phyloP scores from a whole-genome alignment of 2,329 filamentous ascomycete species.

The Colletotrichum orbiculare region DNA sequence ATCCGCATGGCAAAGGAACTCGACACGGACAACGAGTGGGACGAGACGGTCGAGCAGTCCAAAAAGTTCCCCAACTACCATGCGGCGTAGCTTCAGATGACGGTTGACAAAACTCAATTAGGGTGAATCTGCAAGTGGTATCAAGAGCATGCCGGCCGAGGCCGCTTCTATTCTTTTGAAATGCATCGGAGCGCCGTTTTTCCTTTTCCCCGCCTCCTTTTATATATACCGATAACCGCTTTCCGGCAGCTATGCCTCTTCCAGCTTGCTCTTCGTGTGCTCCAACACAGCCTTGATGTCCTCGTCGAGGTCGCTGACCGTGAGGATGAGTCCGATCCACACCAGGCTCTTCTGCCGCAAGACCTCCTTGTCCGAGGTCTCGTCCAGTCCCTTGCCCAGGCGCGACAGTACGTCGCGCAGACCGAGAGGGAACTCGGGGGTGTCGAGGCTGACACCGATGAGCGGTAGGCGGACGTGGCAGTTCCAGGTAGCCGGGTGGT shows the following conservation, averaged over 20 bases:
- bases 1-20: constrained; percentile 34
- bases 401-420: constrained; percentile 73
- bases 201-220: constrained; percentile 2
- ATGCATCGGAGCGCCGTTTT: constrained; percentile 22
- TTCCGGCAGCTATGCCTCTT: constrained; percentile 31
- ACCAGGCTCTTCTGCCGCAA: constrained; percentile 60
- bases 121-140: constrained; percentile 34
- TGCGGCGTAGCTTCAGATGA: background rate
- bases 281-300: constrained; percentile 66
- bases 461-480: constrained; percentile 80
- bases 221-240: constrained; percentile 9
- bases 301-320: constrained; percentile 62
- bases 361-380: constrained; percentile 56
- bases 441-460: constrained; percentile 70
- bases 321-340: constrained; percentile 68
- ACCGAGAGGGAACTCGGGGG: constrained; percentile 78
- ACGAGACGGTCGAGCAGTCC: constrained; percentile 21
- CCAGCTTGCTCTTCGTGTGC: constrained; percentile 56
- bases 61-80: constrained; percentile 34
- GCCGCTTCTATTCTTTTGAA: constrained; percentile 27
- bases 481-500: constrained; percentile 71
- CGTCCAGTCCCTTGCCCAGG: constrained; percentile 64
- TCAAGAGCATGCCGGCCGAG: constrained; percentile 26
- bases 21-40: constrained; percentile 31
- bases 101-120: constrained; percentile 21